A percentile compares a stretch with the other conserved stretches of the same genome.
These are phyloP conservation scores for Rhodamnia argentea DNA, from an alignment of 345 rosid species.

Conservation along the genomic window DNA sequence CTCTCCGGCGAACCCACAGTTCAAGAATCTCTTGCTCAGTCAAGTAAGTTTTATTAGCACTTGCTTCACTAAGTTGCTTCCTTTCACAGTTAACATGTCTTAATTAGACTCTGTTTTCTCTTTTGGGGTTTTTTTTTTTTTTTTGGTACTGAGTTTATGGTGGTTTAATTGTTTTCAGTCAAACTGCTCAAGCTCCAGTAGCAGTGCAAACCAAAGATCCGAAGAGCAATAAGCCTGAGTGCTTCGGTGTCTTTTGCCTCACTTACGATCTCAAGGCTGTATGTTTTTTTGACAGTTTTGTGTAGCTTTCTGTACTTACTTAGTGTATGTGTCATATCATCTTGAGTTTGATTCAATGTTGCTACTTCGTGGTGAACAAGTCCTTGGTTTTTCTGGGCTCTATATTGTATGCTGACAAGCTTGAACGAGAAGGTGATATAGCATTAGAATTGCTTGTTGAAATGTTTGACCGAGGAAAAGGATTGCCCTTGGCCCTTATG, in stretches of 20 bases:
- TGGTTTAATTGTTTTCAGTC: not conserved
- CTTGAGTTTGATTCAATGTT: not conserved
- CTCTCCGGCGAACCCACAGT: conserved; percentile 18
- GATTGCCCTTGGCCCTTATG: not conserved
- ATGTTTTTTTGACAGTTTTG: conserved; percentile 1
- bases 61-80: not conserved
- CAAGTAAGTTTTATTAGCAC: not conserved
- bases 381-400: not conserved
- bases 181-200: conserved; percentile 40
- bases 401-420: not conserved
- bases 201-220: conserved; percentile 33
- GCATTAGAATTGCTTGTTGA: not conserved
- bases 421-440: not conserved
- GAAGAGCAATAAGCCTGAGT: conserved; percentile 40
- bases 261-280: conserved; percentile 96
- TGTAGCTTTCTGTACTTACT: not conserved
- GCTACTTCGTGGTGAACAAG: not conserved
- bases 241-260: conserved; percentile 89
- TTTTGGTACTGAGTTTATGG: not conserved
- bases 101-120: not conserved
- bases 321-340: not conserved
- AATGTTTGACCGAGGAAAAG: not conserved
- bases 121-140: not conserved
- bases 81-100: not conserved
- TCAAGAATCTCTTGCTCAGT: conserved; percentile 61